Percentiles rank a stretch among this genome's conserved stretches.
Conservation (phyloP, 2,329 filamentous ascomycete genomes). For the Verticillium albo-atrum region DNA sequence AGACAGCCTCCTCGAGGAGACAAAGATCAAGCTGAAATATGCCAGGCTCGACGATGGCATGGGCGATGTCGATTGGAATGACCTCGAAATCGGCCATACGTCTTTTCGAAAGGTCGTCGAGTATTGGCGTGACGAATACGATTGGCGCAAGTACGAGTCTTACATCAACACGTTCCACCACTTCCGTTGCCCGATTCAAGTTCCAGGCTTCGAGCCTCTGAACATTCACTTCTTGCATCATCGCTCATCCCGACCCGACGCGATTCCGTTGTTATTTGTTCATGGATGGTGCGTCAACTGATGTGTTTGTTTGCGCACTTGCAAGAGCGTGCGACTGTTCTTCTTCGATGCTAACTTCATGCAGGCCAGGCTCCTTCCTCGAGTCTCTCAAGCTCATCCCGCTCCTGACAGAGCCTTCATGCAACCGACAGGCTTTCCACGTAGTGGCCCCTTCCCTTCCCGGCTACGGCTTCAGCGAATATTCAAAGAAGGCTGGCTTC, state of each 20-base stretch:
- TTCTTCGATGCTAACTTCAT: not conserved
- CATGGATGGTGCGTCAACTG: conserved; percentile 31
- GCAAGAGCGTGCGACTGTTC: no score
- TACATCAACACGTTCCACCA: not conserved
- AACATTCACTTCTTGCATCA: conserved; percentile 24
- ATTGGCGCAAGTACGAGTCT: not conserved
- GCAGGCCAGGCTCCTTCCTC: conserved; percentile 30
- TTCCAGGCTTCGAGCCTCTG: not conserved
- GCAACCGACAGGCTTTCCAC: conserved; percentile 34
- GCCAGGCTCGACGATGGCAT: not conserved
- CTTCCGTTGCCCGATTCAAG: not conserved
- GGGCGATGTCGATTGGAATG: not conserved
- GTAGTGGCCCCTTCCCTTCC: conserved; percentile 40
- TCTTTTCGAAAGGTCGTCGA: not conserved
- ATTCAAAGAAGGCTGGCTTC: conserved; percentile 23
- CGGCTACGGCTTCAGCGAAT: conserved; percentile 37
- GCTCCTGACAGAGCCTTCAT: conserved; percentile 20
- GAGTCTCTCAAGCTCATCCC: conserved; percentile 30
- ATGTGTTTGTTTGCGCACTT: no score
- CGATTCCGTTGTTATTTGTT: conserved; percentile 34
- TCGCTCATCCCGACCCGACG: conserved; percentile 18
- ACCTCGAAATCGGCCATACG: not conserved
- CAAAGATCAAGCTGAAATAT: not conserved
- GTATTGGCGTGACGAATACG: not conserved
- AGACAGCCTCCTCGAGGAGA: not conserved